phyloP scores from a whole-genome alignment of 2,329 filamentous ascomycete species.

The Penicillium sp. region DNA sequence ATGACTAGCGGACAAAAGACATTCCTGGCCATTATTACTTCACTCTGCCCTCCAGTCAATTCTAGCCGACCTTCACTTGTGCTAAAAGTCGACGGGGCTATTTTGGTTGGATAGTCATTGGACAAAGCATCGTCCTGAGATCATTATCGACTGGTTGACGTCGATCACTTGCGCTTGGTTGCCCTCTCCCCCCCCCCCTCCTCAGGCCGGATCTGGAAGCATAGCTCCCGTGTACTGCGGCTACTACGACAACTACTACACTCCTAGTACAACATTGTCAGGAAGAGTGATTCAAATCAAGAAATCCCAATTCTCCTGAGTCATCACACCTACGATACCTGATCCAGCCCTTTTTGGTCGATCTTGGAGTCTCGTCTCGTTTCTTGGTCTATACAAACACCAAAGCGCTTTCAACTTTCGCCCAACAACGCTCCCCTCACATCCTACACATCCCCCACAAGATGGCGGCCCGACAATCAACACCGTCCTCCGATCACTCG shows the following conservation, averaged over 20 bases:
- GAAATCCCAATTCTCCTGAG: too few species aligned
- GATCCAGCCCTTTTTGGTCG: too few species aligned
- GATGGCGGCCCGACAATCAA: constrained; percentile 38
- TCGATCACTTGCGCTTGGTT: constrained; percentile 12
- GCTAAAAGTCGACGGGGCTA: constrained; percentile 5
- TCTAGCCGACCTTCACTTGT: neutral
- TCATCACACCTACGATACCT: too few species aligned
- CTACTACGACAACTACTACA: neutral
- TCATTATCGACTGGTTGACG: constrained; percentile 25
- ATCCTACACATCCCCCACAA: constrained; percentile 7
- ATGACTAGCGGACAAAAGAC: constrained; percentile 7
- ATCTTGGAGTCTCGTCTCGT: neutral
- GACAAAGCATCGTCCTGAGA: constrained; percentile 21
- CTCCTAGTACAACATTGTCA: neutral
- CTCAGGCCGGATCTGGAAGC: constrained; percentile 18
- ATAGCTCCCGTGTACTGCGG: constrained; percentile 12
- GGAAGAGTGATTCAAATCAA: neutral
- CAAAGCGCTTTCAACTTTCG: neutral
- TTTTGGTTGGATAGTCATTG: constrained; percentile 3
- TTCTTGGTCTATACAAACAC: neutral
- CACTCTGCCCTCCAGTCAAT: constrained; percentile 1
- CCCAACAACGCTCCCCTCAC: neutral
- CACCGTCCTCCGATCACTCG: constrained; percentile 35
- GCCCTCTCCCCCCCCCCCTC: neutral
- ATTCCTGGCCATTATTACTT: neutral